These are phyloP conservation scores for Colletotrichum sp. DNA, from an alignment of 2,329 filamentous ascomycete genomes.

Conservation along the genomic window DNA sequence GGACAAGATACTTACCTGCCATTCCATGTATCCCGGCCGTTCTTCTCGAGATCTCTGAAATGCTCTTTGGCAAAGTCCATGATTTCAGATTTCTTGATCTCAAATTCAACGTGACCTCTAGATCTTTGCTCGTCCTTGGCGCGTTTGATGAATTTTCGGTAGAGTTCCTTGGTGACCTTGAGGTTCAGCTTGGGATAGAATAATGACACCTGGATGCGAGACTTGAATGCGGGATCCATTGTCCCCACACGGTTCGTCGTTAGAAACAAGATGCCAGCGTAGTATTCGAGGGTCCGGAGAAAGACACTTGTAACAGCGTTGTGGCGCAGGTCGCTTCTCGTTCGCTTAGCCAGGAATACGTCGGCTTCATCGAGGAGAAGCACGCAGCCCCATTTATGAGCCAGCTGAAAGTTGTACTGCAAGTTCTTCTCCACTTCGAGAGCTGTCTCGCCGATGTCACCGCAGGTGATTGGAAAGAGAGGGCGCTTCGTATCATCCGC, in stretches of 20 bases:
- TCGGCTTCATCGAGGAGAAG: constrained; percentile 6
- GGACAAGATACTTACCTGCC: neutral
- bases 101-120: neutral
- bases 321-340: constrained; percentile 52
- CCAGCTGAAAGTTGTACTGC: constrained; percentile 5
- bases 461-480: neutral
- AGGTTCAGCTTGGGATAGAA: constrained; percentile 38
- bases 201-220: constrained; percentile 51
- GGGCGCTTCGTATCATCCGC: neutral
- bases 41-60: neutral
- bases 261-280: constrained; percentile 51
- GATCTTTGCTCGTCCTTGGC: constrained; percentile 2
- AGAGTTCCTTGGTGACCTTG: neutral
- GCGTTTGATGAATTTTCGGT: constrained; percentile 4
- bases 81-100: neutral
- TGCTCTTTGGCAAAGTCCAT: constrained; percentile 3
- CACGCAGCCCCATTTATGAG: constrained; percentile 18
- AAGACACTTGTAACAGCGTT: constrained; percentile 34
- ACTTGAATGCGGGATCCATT: constrained; percentile 53
- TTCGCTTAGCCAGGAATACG: constrained; percentile 57
- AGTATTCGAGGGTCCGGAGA: constrained; percentile 48
- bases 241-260: constrained; percentile 50
- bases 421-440: constrained; percentile 18
- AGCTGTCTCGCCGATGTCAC: constrained; percentile 20
- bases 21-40: constrained; percentile 20